phyloP scores from a whole-genome alignment of 306 rosid genomes.

The Citrullus colocynthis region DNA sequence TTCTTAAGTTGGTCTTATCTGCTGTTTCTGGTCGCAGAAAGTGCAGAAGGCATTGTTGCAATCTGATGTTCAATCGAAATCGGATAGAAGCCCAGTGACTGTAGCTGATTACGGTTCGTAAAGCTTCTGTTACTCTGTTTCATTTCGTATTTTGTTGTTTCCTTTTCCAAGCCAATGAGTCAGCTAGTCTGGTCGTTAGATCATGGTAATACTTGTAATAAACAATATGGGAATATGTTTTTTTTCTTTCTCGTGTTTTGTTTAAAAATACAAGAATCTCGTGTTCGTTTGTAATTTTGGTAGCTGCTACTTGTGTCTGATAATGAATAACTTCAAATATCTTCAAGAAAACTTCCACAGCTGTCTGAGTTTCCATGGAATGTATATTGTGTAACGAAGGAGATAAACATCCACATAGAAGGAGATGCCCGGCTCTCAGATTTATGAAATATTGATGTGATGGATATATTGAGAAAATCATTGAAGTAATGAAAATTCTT shows the following conservation, averaged over 20 bases:
- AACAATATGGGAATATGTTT: neutral
- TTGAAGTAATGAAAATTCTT: neutral
- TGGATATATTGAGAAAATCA: neutral
- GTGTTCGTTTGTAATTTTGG: neutral
- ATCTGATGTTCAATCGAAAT: slow-evolving; percentile 85
- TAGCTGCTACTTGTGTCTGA: neutral
- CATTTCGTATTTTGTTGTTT: neutral
- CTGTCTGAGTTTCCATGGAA: neutral
- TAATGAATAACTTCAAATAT: neutral
- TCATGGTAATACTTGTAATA: neutral
- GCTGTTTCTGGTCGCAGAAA: slow-evolving; percentile 38
- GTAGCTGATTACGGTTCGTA: slow-evolving; percentile 85
- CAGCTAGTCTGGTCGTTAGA: neutral
- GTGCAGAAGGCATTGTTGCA: slow-evolving; percentile 74
- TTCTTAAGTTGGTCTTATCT: neutral
- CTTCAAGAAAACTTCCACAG: neutral
- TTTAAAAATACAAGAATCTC: neutral
- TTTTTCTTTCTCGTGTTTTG: neutral
- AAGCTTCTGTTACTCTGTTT: neutral
- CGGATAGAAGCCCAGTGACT: slow-evolving; percentile 88
- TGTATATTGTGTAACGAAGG: neutral
- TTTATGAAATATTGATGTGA: neutral
- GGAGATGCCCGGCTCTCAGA: neutral
- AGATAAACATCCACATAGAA: neutral
- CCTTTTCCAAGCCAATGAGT: neutral